phyloP scores from a whole-genome alignment of 495 filamentous ascomycete genomes.

The Penicillium waksmanii region DNA sequence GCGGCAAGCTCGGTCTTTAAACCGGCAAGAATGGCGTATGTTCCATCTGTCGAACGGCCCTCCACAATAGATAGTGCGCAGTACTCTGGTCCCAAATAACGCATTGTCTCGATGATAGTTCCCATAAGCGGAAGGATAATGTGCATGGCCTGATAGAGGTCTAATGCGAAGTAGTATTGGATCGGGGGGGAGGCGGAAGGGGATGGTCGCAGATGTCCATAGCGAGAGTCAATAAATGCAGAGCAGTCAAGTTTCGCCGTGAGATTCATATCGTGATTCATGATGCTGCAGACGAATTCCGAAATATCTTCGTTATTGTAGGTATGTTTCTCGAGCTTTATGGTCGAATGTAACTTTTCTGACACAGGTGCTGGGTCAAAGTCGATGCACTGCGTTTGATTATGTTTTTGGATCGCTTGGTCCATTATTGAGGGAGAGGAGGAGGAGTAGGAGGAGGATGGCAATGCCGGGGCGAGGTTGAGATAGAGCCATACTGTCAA shows the following conservation, averaged over 20 bases:
- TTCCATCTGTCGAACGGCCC: neutral
- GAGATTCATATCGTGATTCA: neutral
- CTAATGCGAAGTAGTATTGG: neutral
- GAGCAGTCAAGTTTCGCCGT: neutral
- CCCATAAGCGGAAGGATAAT: neutral
- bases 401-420: too few species aligned
- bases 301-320: neutral
- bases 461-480: too few species aligned
- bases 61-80: conserved; percentile 1
- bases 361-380: too few species aligned
- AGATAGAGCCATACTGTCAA: too few species aligned
- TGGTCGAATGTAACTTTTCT: too few species aligned
- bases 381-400: too few species aligned
- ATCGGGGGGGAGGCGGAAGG: neutral
- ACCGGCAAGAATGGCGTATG: neutral
- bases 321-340: neutral
- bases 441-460: too few species aligned
- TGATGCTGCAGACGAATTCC: conserved; percentile 26
- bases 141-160: neutral
- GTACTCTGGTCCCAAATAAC: neutral
- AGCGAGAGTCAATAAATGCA: too few species aligned
- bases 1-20: neutral
- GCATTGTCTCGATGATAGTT: neutral
- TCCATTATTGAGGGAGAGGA: too few species aligned
- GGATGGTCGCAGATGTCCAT: neutral